Evolutionary conservation across 192 early-diverging fungal genomes (phyloP), one percentile per base, ranked within the genome.

Genomic region (Radiomyces spectabilis): DNA sequence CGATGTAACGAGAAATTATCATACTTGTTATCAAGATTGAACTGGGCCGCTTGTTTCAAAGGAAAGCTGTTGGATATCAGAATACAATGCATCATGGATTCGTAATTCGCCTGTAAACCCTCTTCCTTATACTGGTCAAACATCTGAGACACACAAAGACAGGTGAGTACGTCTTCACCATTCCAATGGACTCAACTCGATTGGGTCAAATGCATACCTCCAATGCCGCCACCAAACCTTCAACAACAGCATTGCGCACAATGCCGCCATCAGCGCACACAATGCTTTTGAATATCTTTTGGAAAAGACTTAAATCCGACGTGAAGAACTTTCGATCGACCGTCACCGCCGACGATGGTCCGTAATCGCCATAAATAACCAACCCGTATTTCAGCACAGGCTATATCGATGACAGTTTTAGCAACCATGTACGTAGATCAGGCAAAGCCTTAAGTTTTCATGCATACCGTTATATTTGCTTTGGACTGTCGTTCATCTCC

Each of bases 151-250:
- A 10, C 6, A 24, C 13, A 10, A 29, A 51, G n/a, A 51, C 9
- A 16, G 5, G 13, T 22, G 18, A 37, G 49, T 32, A 5, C 1
- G n/a, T n/a, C n/a, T n/a, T n/a, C n/a, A n/a, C n/a, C n/a, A n/a
- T n/a, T n/a, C n/a, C n/a, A n/a, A n/a, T n/a, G n/a, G n/a, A n/a
- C n/a, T n/a, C n/a, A n/a, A n/a, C n/a, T n/a, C n/a, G n/a, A n/a
- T n/a, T n/a, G n/a, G n/a, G n/a, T n/a, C n/a, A n/a, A n/a, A n/a
- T n/a, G n/a, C n/a, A n/a, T 68, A 81, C 77, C 68, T 85, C 83
- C 25, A 85, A 53, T 6, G 80, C 83, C 16, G 73, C 77, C 15
- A 81, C 80, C 15, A 85, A 59, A 8, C 83, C 83, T 41, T 85
- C 83, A 13, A 66, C 65, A 9, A 82, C 75, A 8, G 83, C 83